Evolutionary conservation across 495 filamentous ascomycete species (phyloP).

Genomic region (Daldinia decipiens): DNA sequence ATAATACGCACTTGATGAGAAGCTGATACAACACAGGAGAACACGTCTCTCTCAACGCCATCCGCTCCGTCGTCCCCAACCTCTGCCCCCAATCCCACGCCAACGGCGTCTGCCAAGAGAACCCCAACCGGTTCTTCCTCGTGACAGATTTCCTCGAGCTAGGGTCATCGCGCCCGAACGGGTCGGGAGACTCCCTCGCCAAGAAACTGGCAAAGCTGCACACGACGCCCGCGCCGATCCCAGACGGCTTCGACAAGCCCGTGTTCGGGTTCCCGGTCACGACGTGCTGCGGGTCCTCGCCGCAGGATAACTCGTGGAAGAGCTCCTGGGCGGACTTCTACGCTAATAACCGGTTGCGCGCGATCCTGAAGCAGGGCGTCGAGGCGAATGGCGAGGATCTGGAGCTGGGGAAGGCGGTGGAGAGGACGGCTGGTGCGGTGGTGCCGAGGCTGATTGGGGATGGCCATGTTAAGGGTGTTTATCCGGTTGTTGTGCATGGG

Average conservation of each 20-base stretch:
- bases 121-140: conserved; percentile 70
- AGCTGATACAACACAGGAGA: conserved; percentile 64
- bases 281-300: conserved; percentile 85
- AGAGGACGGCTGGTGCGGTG: conserved; percentile 67
- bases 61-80: conserved; percentile 73
- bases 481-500: conserved; percentile 85
- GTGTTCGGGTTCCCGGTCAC: conserved; percentile 84
- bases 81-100: conserved; percentile 79
- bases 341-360: conserved; percentile 73
- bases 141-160: conserved; percentile 85
- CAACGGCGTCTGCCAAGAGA: conserved; percentile 68
- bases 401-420: conserved; percentile 63
- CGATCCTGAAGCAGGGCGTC: conserved; percentile 68
- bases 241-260: conserved; percentile 65
- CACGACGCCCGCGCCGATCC: conserved; percentile 74
- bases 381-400: conserved; percentile 70
- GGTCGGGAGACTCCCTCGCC: conserved; percentile 68
- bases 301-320: conserved; percentile 76
- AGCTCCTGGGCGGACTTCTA: conserved; percentile 85
- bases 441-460: conserved; percentile 79
- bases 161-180: conserved; percentile 47
- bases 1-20: neutral
- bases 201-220: conserved; percentile 82
- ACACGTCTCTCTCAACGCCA: conserved; percentile 82
- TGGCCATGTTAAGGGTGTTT: conserved; percentile 67